Percentiles rank a stretch among this genome's conserved stretches.
These are phyloP conservation scores for Geotrichum reessii DNA, from an alignment of 1,139 yeast species.

Conservation along the genomic window DNA sequence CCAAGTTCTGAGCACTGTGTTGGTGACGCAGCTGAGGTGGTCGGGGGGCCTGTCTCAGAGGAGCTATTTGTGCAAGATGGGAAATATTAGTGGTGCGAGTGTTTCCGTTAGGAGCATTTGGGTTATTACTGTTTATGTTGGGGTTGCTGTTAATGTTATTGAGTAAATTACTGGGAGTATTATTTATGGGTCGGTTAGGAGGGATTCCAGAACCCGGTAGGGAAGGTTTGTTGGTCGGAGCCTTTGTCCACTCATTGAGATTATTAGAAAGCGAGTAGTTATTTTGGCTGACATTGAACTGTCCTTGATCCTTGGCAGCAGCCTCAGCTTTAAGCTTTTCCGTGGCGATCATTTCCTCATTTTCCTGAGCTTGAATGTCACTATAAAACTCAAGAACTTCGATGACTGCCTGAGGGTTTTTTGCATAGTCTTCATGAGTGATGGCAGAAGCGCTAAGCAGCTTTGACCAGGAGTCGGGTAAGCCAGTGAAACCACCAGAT, in stretches of 20 bases:
- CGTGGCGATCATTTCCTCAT: slow-evolving; percentile 15
- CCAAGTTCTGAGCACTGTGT: neutral
- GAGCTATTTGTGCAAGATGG: slow-evolving; percentile 30
- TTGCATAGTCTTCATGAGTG: slow-evolving; percentile 42
- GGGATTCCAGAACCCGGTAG: slow-evolving; percentile 5
- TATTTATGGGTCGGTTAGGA: neutral
- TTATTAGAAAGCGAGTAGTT: slow-evolving; percentile 13
- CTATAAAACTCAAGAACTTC: slow-evolving; percentile 89
- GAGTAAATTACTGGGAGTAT: neutral
- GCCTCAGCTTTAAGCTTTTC: slow-evolving; percentile 1
- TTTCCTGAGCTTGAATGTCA: slow-evolving; percentile 41
- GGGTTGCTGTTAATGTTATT: slow-evolving; percentile 11
- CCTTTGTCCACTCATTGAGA: slow-evolving; percentile 32
- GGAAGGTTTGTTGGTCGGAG: slow-evolving; percentile 23
- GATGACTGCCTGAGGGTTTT: slow-evolving; percentile 50
- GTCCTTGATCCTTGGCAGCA: neutral
- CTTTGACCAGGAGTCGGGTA: slow-evolving; percentile 44
- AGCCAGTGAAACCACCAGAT: slow-evolving; percentile 44
- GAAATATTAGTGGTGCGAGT: slow-evolving; percentile 27
- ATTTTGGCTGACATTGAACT: neutral
- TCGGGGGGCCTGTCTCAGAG: slow-evolving; percentile 27
- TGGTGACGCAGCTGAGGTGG: slow-evolving; percentile 4
- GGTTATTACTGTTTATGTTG: too few relatives aligned
- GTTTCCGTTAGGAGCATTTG: slow-evolving; percentile 11
- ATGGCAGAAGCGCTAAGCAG: slow-evolving; percentile 41